A percentile compares a stretch with the other conserved stretches of the same genome.
Conservation (phyloP, 2,329 filamentous ascomycete species). For the Diaporthe velutina region DNA sequence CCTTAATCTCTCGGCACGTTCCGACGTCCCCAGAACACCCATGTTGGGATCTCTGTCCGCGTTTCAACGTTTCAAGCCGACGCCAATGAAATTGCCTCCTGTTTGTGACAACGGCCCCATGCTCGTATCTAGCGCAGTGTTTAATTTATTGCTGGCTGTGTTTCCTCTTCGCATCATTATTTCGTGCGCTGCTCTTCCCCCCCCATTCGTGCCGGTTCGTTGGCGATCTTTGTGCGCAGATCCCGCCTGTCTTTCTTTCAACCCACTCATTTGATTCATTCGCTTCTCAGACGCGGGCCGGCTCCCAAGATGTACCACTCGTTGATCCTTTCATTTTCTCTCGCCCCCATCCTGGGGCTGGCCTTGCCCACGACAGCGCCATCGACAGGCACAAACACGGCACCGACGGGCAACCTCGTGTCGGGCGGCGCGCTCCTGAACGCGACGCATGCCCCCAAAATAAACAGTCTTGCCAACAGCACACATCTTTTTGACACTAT, state of each 20-base stretch:
- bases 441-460: conserved; percentile 1
- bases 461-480: conserved; percentile 13
- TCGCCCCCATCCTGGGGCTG: conserved; percentile 32
- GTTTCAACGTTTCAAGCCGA: conserved; percentile 36
- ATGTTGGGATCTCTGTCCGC: conserved; percentile 9
- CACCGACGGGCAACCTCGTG: conserved; percentile 1
- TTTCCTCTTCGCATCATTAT: not conserved
- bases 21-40: conserved; percentile 30
- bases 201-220: not conserved
- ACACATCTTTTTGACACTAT: conserved; percentile 27
- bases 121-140: conserved; percentile 2
- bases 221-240: conserved; percentile 38
- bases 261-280: conserved; percentile 38
- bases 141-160: conserved; percentile 28
- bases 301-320: conserved; percentile 37
- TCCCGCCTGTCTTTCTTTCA: conserved; percentile 34
- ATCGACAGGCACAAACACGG: not conserved
- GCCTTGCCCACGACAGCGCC: conserved; percentile 27
- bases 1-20: conserved; percentile 40
- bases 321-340: conserved; percentile 28
- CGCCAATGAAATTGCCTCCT: conserved; percentile 30
- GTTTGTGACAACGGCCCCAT: conserved; percentile 24
- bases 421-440: conserved; percentile 3
- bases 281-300: conserved; percentile 36
- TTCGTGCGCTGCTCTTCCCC: conserved; percentile 22